Base-by-base conservation (phyloP, 192 early-diverging fungal species). In the Neocallimastix lanati region DNA sequence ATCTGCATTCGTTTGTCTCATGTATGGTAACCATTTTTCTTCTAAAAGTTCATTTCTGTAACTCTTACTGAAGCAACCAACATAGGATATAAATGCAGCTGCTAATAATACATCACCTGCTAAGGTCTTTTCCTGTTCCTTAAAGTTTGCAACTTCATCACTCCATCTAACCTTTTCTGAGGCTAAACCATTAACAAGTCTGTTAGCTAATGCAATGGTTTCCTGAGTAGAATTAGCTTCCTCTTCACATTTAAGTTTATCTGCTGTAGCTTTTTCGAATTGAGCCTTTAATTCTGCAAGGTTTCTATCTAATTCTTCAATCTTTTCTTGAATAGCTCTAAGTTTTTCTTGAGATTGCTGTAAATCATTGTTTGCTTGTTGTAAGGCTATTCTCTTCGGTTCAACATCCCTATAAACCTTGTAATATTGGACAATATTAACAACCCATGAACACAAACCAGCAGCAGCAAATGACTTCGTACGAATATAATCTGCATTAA, bases 121-220 rank as follows among this genome's bases (percentile, higher is more conserved):
- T 29, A 91, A 81, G 1, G 89, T 91, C 82, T 91, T 91, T 80
- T 90, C 89, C 79, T 91, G 89, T 80, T 91, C 90, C 80, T 91
- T 90, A 81, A 90, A 90, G 35, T 85, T 87, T 18, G 82, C 88
- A 5, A 90, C 89, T 18, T 87, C 87, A 81, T 87, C 85, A 78
- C 89, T 90, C 90, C 90, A 91, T 80, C 90, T 88, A 28, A 90
- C 86, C 81, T 91, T 91, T 83, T 91, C 90, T 25, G 89, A 90
- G 4, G 88, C 89, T 28, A 91, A 82, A 38, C 90, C 90, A 78
- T 87, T 87, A 13, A 91, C 90, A 15, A 91, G 85, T 82, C 90
- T 83, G 80, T 91, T 91, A 0, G 90, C 90, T 28, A 91, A 84
- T 16, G 87, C 83, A 79, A 91, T 91, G 40, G 88, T 90, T 28